Evolutionary conservation across 208 protist genomes (phyloP), one percentile per base, ranked within the genome.

Genomic region (Leishmania lainsoni): DNA sequence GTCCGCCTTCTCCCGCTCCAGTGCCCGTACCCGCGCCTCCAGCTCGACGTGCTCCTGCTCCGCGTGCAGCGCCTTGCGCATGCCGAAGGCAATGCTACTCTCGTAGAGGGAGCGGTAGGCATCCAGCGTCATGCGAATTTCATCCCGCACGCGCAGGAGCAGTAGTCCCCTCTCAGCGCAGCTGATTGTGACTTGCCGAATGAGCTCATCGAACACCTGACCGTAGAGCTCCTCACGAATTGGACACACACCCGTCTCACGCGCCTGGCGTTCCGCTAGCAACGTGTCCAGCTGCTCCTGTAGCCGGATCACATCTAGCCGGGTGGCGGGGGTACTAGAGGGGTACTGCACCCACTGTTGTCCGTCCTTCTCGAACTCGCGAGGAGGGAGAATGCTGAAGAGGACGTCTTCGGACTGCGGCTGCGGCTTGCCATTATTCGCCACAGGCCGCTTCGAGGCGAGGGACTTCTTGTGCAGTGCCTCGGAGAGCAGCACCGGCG

Each of bases 161-260:
- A 99, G 88, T 54, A 99, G 86, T 1, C 99, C 99, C 29, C 99
- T 87, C 92, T 99, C 99, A 1, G 98, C 96, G 78, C 98, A 99
- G 85, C 99, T 99, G 75, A 99, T 96, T 5, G 99, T 99, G 29
- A 99, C 98, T 83, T 99, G 97, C 3, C 99, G 97, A 82, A 99
- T 99, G 17, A 99, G 75, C 77, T 96, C 93, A 90, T 99, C 99
- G 86, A 99, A 99, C 59, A 91, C 94, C 84, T 99, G 98, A 6
- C 92, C 80, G 85, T 99, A 99, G 5, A 99, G 89, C 87, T 99
- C 98, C 80, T 99, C 96, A n/a, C 99, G 90, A 12, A 99, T 97
- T 3, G 99, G 98, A 86, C 99, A 99, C 76, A 99, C 98, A 42
- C 99, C 99, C 10, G 92, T 99, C 81, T 99, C 99, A 3, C 99